Conservation (phyloP, 164 flowering plant genomes). For the Magnolia kwangsiensis region DNA sequence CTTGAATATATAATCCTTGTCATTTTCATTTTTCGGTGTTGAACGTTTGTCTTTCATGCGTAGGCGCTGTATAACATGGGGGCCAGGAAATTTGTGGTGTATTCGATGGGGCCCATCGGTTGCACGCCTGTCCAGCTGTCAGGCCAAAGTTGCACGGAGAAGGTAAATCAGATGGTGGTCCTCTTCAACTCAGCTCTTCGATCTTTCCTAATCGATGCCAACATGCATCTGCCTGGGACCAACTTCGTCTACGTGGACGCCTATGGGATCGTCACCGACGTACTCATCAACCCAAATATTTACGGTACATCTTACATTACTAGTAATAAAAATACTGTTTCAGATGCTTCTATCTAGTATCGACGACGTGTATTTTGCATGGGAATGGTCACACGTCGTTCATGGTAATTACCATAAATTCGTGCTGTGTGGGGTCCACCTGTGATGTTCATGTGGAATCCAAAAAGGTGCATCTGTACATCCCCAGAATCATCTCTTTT, state of each 20-base stretch:
- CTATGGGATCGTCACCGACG: conserved; percentile 12
- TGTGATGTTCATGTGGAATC: no score
- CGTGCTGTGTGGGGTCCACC: not conserved
- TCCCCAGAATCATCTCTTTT: no score
- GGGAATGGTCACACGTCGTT: not conserved
- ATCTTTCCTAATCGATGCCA: conserved; percentile 12
- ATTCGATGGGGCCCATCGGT: conserved; percentile 13
- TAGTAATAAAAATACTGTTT: no score
- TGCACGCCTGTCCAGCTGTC: conserved; percentile 14
- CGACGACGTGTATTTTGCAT: not conserved
- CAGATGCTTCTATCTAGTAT: no score
- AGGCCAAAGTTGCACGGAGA: conserved; percentile 12
- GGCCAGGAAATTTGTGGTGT: conserved; percentile 10
- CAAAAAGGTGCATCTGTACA: not conserved
- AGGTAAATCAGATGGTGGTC: conserved; percentile 16
- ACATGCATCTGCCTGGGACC: conserved; percentile 8
- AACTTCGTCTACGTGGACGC: conserved; percentile 5
- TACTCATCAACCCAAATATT: conserved; percentile 9
- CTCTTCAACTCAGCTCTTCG: conserved; percentile 21
- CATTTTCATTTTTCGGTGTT: no score
- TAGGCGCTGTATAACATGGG: conserved; percentile 14
- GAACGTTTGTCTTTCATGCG: no score
- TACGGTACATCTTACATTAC: conserved; percentile 5
- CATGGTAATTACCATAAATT: not conserved
- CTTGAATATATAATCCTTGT: no score